Evolutionary conservation across 164 flowering plant species (phyloP).

Genomic region (Macadamia integrifolia): DNA sequence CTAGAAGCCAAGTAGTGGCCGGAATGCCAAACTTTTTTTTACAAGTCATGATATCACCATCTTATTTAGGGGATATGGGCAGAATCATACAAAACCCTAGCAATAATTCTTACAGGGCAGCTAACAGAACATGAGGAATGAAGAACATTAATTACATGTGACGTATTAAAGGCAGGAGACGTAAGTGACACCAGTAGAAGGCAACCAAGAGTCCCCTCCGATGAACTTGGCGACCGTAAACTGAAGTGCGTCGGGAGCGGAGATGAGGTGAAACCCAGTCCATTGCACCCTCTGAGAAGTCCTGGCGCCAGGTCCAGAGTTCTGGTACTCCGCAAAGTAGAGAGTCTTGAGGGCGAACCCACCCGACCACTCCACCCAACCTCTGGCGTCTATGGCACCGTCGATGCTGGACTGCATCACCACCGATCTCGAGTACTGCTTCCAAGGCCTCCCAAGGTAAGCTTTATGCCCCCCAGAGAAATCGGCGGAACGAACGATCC

Average conservation of each 20-base stretch:
- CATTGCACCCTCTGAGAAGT: slow-evolving; percentile 34
- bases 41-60: too few relatives aligned
- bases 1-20: too few relatives aligned
- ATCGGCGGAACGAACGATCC: slow-evolving; percentile 22
- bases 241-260: slow-evolving; percentile 23
- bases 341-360: slow-evolving; percentile 16
- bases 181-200: slow-evolving; percentile 34
- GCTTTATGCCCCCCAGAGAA: slow-evolving; percentile 23
- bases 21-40: too few relatives aligned
- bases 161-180: slow-evolving; percentile 28
- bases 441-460: slow-evolving; percentile 54
- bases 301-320: slow-evolving; percentile 36
- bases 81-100: too few relatives aligned
- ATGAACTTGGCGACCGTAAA: slow-evolving; percentile 36
- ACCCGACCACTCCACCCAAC: slow-evolving; percentile 44
- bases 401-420: slow-evolving; percentile 41
- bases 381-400: slow-evolving; percentile 24
- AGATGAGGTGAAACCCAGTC: slow-evolving; percentile 38
- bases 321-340: slow-evolving; percentile 41
- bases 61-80: too few relatives aligned
- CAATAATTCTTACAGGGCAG: too few relatives aligned
- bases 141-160: too few relatives aligned
- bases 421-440: slow-evolving; percentile 37
- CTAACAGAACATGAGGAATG: too few relatives aligned
- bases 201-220: slow-evolving; percentile 35